phyloP scores from a whole-genome alignment of 2,329 filamentous ascomycete genomes.

The Leptographium lundbergii region DNA sequence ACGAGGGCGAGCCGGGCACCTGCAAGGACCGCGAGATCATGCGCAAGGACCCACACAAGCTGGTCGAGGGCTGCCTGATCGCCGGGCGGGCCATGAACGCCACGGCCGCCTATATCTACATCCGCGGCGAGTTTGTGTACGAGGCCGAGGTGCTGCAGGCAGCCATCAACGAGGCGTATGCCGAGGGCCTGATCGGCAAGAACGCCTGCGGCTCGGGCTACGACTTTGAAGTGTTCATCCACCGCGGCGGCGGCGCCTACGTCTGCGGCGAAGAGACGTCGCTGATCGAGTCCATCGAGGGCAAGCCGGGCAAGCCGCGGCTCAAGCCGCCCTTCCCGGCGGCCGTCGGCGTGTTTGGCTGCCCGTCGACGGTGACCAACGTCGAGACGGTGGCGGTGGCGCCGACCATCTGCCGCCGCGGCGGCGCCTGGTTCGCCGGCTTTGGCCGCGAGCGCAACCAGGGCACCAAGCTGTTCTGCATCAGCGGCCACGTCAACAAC shows the following conservation, averaged over 20 bases:
- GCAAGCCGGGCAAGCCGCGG: conserved; percentile 96
- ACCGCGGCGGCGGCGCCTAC: conserved; percentile 95
- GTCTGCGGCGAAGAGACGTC: conserved; percentile 98
- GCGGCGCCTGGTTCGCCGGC: conserved; percentile 80
- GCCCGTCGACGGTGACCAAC: conserved; percentile 94
- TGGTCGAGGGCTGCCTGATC: conserved; percentile 91
- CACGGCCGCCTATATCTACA: conserved; percentile 97
- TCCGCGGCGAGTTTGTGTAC: conserved; percentile 94
- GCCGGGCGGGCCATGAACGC: conserved; percentile 98
- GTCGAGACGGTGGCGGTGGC: conserved; percentile 95
- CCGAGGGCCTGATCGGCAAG: conserved; percentile 89
- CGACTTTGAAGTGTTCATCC: conserved; percentile 94
- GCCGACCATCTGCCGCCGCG: conserved; percentile 88
- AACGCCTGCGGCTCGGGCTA: conserved; percentile 95
- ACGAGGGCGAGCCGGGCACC: conserved; percentile 96
- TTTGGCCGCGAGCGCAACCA: conserved; percentile 95
- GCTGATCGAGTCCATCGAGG: conserved; percentile 93
- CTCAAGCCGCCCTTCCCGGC: conserved; percentile 98
- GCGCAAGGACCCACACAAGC: conserved; percentile 99
- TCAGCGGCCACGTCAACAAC: conserved; percentile 98
- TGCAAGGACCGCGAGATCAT: conserved; percentile 99
- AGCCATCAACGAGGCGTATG: conserved; percentile 96
- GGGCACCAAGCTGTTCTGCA: conserved; percentile 96
- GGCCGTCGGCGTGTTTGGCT: conserved; percentile 93
- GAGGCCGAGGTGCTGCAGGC: conserved; percentile 88